phyloP scores from a whole-genome alignment of 2,329 filamentous ascomycete species.

The Kalaharituber pfeilii region DNA sequence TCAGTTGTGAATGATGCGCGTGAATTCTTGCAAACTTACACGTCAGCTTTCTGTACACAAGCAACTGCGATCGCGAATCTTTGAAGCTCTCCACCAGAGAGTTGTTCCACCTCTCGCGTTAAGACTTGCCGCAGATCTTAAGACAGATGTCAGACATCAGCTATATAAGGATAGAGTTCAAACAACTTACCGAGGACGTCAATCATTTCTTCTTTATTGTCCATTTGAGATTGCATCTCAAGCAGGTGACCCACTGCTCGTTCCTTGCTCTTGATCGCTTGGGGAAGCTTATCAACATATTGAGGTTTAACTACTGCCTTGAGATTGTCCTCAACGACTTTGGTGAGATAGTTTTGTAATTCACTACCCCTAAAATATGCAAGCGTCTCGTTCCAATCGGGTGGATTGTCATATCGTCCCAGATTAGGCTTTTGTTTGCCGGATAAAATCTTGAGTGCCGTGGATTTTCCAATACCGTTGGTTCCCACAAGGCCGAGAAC shows the following conservation, averaged over 20 bases:
- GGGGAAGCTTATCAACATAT: constrained; percentile 96
- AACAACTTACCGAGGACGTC: constrained; percentile 47
- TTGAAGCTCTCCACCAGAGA: constrained; percentile 96
- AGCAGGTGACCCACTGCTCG: constrained; percentile 68
- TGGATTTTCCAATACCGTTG: constrained; percentile 99
- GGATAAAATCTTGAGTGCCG: constrained; percentile 95
- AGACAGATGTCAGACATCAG: constrained; percentile 4
- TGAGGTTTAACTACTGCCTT: constrained; percentile 98
- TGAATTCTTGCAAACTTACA: constrained; percentile 34
- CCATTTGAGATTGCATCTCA: constrained; percentile 55
- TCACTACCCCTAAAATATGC: constrained; percentile 97
- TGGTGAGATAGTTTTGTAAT: constrained; percentile 98
- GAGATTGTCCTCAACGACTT: constrained; percentile 87
- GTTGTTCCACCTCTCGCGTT: constrained; percentile 72
- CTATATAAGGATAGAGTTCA: constrained; percentile 4
- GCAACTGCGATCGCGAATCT: constrained; percentile 93
- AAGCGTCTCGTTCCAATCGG: constrained; percentile 97
- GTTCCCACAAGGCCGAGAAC: constrained; percentile 93
- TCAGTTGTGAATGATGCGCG: constrained; percentile 4
- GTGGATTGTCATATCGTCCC: constrained; percentile 85
- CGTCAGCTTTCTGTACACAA: constrained; percentile 88
- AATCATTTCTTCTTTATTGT: constrained; percentile 65
- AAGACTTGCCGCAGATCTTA: constrained; percentile 71
- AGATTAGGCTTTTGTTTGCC: constrained; percentile 98
- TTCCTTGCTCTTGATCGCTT: constrained; percentile 65